Base-by-base conservation (phyloP, 192 early-diverging fungal species). In the Coemansia sp. region DNA sequence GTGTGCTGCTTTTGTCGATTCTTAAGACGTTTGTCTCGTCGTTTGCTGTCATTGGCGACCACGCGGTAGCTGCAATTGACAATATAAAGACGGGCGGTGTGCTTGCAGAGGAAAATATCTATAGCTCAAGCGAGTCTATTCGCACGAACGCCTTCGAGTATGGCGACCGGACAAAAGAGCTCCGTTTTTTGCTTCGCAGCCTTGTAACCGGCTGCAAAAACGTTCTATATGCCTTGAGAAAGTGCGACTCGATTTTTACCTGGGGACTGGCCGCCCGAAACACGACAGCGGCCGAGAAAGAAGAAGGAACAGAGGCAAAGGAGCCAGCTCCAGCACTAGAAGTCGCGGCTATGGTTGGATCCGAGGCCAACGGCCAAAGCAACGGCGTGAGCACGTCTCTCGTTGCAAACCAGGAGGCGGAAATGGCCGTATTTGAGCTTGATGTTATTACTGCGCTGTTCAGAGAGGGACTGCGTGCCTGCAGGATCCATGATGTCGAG, bases 121-220 rank as follows among this genome's bases (percentile, higher is more conserved):
- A 82, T 46, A 69, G 73, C 16, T 13, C 69, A 46, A 63, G 50
- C 46, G 81, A 83, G 61, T 61, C 72, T 13, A 83, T 83, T 37
- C 81, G 76, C 59, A 83, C 76, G 16, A 79, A 76, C 25, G 68
- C 81, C 8, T 76, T 79, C 44, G 81, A 83, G 65, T 74, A 78
- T 38, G 74, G 74, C 45, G 84, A 85, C 59, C 61, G 64, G 63
- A 61, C 74, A 46, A 85, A 85, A 68, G 84, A 99, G 74, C 89
- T 91, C 54, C 85, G 95, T 32, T 90, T 95, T 73, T 70, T 96
- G 61, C 89, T 99, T 72, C 95, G 91, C 73, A 95, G 90, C 63
- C 70, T 99, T 56, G 90, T 97, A n/a, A 87, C 88, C 51, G 95
- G 94, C 22, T 76, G 95, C 62, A 97, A 95, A 66, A 90, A 89